phyloP scores from a whole-genome alignment of 331 rosid species.

The Malus hybrid region DNA sequence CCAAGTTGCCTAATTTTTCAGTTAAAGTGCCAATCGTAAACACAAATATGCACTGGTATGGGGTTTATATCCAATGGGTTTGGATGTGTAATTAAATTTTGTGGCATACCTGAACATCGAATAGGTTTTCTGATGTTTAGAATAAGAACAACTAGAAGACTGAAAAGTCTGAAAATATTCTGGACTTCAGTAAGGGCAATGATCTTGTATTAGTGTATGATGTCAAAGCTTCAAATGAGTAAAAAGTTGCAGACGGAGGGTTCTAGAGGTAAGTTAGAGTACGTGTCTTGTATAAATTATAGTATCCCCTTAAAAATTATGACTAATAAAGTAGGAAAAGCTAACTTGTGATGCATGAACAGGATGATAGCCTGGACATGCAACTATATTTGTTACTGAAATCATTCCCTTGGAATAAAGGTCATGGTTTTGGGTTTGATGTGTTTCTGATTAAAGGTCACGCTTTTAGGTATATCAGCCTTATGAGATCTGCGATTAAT shows the following conservation, averaged over 20 bases:
- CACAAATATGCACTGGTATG: background rate
- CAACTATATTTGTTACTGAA: background rate
- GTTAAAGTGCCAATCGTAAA: background rate
- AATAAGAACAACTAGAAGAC: background rate
- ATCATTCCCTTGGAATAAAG: background rate
- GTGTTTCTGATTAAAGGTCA: background rate
- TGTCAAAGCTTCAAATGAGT: too few species aligned
- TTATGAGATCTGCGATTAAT: background rate
- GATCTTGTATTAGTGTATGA: background rate
- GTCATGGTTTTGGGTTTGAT: background rate
- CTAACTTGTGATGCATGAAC: background rate
- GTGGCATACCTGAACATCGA: background rate
- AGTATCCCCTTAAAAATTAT: background rate
- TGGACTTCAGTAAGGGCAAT: background rate
- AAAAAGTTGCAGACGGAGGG: background rate
- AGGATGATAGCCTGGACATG: background rate
- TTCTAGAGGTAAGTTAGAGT: background rate
- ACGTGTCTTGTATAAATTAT: background rate
- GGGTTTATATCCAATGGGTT: background rate
- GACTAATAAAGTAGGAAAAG: background rate
- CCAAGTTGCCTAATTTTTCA: background rate
- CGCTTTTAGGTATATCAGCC: background rate
- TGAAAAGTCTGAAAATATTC: background rate
- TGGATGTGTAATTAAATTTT: background rate
- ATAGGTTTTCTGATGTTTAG: background rate